Evolutionary conservation across 2,329 filamentous ascomycete species (phyloP), one percentile per base, ranked within the genome.

Genomic region (Penicillium expansum): DNA sequence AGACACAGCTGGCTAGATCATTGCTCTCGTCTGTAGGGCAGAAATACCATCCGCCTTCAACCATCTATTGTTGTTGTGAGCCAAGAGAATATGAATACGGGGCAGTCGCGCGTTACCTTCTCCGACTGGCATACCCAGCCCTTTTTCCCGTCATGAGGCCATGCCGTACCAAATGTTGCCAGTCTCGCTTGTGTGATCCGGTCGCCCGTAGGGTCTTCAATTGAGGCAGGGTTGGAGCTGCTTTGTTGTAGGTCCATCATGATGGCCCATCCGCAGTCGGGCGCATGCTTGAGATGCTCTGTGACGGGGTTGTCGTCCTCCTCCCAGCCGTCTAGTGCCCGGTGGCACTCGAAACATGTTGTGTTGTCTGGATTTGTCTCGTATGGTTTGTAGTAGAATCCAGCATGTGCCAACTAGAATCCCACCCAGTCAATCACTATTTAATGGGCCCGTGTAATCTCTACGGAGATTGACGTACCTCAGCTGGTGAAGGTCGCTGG

Each of bases 21-120:
- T 94, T 88, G 13, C 87, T 91, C 42, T 93, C 91, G 42, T 84
- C 77, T 6, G 86, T 90, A 0, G 94, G 92, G 24, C 92, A 95
- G 75, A 92, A 97, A 70, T 89, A 92, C 92, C 93, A 99, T 11
- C 94, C 94, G 29, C 91, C 90, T 63, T 93, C 90, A 33, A 91
- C 91, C 78, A 97, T 87, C 86, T 94, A 66, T 54, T 52, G 48
- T 38, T 29, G 44, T 44, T 52, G 52, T 63, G 22, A 60, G 60
- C 62, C 52, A 68, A 59, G 35, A 57, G 10, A 30, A 65, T 29
- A 20, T 38, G 27, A 16, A 29, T 16, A 42, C 50, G 6, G 30
- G 16, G n/a, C 27, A 48, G 24, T n/a, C 39, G 43, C 48, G 58
- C 61, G 77, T 56, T 76, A 91, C 90, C 86, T 95, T 92, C 65